Evolutionary conservation across 2,329 filamentous ascomycete genomes (phyloP), one percentile per base, ranked within the genome.

Genomic region (Cladophialophora yegresii): DNA sequence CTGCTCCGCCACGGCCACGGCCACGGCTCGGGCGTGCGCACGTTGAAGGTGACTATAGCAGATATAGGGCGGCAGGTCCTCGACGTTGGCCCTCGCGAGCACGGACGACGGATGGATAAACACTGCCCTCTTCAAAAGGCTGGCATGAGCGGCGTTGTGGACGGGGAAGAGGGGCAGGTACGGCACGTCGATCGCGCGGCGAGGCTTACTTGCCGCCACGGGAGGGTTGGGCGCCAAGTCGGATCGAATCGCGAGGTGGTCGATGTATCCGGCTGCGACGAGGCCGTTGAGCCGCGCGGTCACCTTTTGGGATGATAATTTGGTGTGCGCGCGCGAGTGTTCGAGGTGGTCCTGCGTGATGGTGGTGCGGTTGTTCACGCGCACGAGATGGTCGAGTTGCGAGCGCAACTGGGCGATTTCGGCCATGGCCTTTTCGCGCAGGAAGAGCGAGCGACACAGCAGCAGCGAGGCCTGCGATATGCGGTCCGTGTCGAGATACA

Each of bases 191-290:
- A 95, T 96, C 1, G 93, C 90, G n/a, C 92, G 86, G 57, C 86
- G 87, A 0, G 93, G 91, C 67, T 90, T 91, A 20, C 89, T 83
- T 53, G 82, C 78, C 59, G 84, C 78, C 66, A 89, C 87, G 20
- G 88, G 87, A 0, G 91, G 90, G 12, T 83, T 84, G 0, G 92
- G 91, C 0, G 91, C 84, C n/a, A 92, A 81, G 76, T 99, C 93
- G 3, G 91, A 91, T 65, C 95, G 90, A 71, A 98, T 92, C 53
- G 95, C 95, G 47, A 99, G 85, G 71, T 97, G 90, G 77, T 99
- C 95, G 72, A 98, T 87, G 79, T 97, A 98, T 0, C 93, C 95
- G 0, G 92, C 89, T 0, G 93, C 91, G 23, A 91, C 87, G 79
- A 98, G 96, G 74, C 97, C 91, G 76, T 96, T 96, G 30, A 99